Evolutionary conservation across 805 yeast genomes (phyloP).

Genomic region (Saturnispora besseyi): DNA sequence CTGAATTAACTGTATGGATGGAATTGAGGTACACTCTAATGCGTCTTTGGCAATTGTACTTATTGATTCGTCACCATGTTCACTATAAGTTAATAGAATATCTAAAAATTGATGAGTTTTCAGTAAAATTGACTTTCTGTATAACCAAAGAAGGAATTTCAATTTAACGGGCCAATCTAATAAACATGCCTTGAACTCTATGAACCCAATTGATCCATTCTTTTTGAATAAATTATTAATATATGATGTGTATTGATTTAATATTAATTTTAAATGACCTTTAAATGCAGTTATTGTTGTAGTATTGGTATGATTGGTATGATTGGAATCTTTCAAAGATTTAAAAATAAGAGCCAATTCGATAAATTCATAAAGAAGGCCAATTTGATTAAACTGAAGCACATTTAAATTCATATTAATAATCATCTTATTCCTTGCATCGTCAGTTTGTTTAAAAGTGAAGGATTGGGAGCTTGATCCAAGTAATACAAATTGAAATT

Average conservation of each 20-base stretch:
- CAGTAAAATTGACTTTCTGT: slow-evolving; percentile 22
- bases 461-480: slow-evolving; percentile 9
- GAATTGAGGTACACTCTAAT: slow-evolving; percentile 38
- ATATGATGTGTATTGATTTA: background rate
- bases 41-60: slow-evolving; percentile 34
- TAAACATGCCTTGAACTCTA: slow-evolving; percentile 25
- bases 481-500: slow-evolving; percentile 5
- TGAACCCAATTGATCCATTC: background rate
- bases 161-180: slow-evolving; percentile 45
- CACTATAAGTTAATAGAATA: slow-evolving; percentile 38
- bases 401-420: slow-evolving; percentile 1
- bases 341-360: slow-evolving; percentile 9
- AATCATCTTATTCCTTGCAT: background rate
- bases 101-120: slow-evolving; percentile 48
- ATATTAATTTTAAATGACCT: background rate
- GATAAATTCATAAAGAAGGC: slow-evolving; percentile 7
- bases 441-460: background rate
- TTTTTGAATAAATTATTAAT: background rate
- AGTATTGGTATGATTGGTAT: background rate
- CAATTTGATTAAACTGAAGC: slow-evolving; percentile 7
- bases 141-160: slow-evolving; percentile 45
- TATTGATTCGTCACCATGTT: slow-evolving; percentile 57
- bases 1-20: slow-evolving; percentile 51
- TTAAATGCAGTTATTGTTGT: background rate
- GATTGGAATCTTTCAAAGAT: background rate